phyloP scores from a whole-genome alignment of 495 filamentous ascomycete genomes.

The Saxophila tyrrhenica region DNA sequence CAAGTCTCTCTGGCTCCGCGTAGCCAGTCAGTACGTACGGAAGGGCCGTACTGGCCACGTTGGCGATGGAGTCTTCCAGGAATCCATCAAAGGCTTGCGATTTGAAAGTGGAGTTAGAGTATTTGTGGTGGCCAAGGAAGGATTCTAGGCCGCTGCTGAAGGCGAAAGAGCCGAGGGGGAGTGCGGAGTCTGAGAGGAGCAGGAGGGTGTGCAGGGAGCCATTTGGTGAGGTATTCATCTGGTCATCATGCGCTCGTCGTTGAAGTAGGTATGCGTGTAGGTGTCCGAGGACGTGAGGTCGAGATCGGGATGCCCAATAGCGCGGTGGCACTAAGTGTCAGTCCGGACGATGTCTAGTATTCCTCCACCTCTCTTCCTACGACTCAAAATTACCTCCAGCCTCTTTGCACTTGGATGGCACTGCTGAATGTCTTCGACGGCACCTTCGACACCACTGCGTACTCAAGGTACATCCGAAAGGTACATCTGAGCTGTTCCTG shows the following conservation, averaged over 20 bases:
- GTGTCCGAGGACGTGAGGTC: neutral
- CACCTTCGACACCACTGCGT: too few species aligned
- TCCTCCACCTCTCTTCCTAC: too few species aligned
- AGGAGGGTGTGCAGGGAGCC: constrained; percentile 62
- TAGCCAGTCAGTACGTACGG: constrained; percentile 77
- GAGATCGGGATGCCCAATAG: neutral
- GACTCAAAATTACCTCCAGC: too few species aligned
- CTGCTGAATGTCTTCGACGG: too few species aligned
- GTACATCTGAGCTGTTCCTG: neutral
- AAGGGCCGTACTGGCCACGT: constrained; percentile 65
- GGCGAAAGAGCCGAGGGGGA: constrained; percentile 92
- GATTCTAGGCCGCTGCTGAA: constrained; percentile 93
- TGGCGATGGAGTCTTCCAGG: constrained; percentile 63
- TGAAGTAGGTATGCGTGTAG: neutral
- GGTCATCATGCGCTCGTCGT: neutral
- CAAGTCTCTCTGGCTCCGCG: constrained; percentile 44
- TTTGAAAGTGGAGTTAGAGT: constrained; percentile 22
- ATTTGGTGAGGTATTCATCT: neutral
- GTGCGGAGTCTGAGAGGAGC: constrained; percentile 86
- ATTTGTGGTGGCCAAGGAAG: constrained; percentile 66
- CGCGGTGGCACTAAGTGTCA: too few species aligned
- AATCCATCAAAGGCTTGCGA: constrained; percentile 53
- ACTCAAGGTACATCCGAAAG: neutral
- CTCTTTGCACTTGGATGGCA: too few species aligned
- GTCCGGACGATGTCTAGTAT: too few species aligned